These are phyloP conservation scores for Stagonosporopsis chrysanthemi DNA, from an alignment of 2,329 filamentous ascomycete genomes.

Conservation along the genomic window DNA sequence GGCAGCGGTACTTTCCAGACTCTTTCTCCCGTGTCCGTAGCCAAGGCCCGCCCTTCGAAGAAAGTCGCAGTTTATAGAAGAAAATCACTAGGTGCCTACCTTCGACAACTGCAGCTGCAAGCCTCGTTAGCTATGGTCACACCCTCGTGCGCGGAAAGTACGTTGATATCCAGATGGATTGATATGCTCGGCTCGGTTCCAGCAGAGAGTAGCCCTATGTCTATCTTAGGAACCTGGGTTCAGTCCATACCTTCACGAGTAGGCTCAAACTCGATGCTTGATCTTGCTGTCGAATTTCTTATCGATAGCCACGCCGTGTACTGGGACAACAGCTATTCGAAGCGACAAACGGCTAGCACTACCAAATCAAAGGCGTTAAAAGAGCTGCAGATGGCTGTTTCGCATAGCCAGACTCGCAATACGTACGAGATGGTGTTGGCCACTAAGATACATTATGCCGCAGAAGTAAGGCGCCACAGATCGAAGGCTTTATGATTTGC, in stretches of 20 bases:
- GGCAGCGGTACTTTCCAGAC: constrained; percentile 41
- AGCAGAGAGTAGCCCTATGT: constrained; percentile 27
- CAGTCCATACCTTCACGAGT: constrained; percentile 39
- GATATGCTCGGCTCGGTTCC: constrained; percentile 31
- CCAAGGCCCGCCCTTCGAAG: constrained; percentile 19
- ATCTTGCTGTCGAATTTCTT: constrained; percentile 40
- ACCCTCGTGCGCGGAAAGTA: constrained; percentile 28
- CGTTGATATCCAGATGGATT: constrained; percentile 33
- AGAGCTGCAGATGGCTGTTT: constrained; percentile 32
- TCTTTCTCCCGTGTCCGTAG: constrained; percentile 24
- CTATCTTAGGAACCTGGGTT: constrained; percentile 39
- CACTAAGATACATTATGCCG: constrained; percentile 41
- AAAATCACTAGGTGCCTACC: constrained; percentile 26
- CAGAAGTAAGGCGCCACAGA: constrained; percentile 27
- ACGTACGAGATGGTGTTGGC: constrained; percentile 39
- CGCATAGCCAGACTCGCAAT: constrained; percentile 14
- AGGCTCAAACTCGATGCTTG: constrained; percentile 34
- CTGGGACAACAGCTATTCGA: constrained; percentile 31
- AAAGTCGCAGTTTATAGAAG: constrained; percentile 24
- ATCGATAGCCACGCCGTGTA: constrained; percentile 33
- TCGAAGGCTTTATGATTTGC: neutral
- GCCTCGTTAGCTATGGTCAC: constrained; percentile 10
- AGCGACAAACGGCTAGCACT: constrained; percentile 24
- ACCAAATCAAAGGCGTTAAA: constrained; percentile 38
- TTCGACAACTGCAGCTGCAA: constrained; percentile 23